Conservation (phyloP, 768 basidiomycete species). For the Punctularia strigosozonata region DNA sequence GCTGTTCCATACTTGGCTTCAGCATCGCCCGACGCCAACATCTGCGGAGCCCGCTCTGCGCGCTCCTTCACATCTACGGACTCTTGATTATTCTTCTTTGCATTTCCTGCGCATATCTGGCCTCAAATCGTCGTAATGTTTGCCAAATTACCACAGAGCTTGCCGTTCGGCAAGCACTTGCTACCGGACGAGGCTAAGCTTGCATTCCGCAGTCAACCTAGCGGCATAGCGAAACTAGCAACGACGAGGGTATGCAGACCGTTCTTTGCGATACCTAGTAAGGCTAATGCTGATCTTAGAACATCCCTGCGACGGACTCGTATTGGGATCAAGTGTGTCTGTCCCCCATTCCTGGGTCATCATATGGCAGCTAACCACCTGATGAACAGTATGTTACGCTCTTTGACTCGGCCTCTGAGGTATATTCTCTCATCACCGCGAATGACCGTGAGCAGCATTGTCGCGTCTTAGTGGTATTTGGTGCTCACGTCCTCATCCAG, state of each 20-base stretch:
- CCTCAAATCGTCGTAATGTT: no score
- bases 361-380: background rate
- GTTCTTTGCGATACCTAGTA: conserved; percentile 1
- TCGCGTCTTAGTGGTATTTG: background rate
- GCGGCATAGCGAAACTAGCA: conserved; percentile 68
- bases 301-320: conserved; percentile 61
- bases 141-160: conserved; percentile 56
- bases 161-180: conserved; percentile 67
- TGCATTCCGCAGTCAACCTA: conserved; percentile 72
- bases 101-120: no score
- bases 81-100: no score
- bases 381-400: conserved; percentile 58
- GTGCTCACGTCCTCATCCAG: conserved; percentile 27
- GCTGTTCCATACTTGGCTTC: no score
- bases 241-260: conserved; percentile 52
- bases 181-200: conserved; percentile 84
- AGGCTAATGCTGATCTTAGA: conserved; percentile 26
- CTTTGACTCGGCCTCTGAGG: conserved; percentile 85
- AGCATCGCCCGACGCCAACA: no score
- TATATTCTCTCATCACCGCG: conserved; percentile 54
- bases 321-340: conserved; percentile 81
- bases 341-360: background rate
- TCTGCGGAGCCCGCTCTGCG: no score
- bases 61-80: no score
- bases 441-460: background rate